Evolutionary conservation across 2,329 filamentous ascomycete species (phyloP), one percentile per base, ranked within the genome.

Genomic region (Cladophialophora exuberans): DNA sequence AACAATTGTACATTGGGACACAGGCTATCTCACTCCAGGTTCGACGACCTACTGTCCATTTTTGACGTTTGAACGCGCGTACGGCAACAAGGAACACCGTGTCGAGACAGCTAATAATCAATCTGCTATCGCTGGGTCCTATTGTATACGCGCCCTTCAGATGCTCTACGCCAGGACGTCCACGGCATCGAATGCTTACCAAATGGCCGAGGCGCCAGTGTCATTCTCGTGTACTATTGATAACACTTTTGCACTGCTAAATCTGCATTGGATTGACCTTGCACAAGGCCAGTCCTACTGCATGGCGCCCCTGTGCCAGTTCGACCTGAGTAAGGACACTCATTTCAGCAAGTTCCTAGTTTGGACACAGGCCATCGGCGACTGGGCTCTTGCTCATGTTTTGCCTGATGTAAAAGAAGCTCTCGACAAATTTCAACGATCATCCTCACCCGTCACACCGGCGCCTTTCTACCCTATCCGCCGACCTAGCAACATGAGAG

Each of bases 221-320:
- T 54, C 60, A 20, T 62, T 62, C 44, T 60, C 57, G 5, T 62
- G 60, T 45, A 54, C 54, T 17, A 60, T 62, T 26, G 60, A 62
- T 39, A 58, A 60, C 26, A 54, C 38, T 18, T 55, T 62, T 18
- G 60, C 60, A 9, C 30, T 62, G 11, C 30, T 62, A 30, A 60
- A 62, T 28, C 35, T 60, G 20, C 60, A 62, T 33, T 62, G 60
- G 60, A 55, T 62, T 25, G 60, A 60, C 35, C 45, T 38, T 7
- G 22, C 33, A 18, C 47, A 50, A 5, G 54, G 46, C 10, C 54
- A 60, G 30, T 31, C 36, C 2, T 60, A 62, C 28, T 62, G 54
- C 31, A 62, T 60, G 57, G 54, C 60, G 15, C 57, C 57, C 13
- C 25, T 62, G 5, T 60, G 60, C 28, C 55, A 57, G 30, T 62